A percentile compares a stretch with the other conserved stretches of the same genome.
These are phyloP conservation scores for Anethum foeniculum DNA, from an alignment of 140 eudicot genomes.

Conservation along the genomic window DNA sequence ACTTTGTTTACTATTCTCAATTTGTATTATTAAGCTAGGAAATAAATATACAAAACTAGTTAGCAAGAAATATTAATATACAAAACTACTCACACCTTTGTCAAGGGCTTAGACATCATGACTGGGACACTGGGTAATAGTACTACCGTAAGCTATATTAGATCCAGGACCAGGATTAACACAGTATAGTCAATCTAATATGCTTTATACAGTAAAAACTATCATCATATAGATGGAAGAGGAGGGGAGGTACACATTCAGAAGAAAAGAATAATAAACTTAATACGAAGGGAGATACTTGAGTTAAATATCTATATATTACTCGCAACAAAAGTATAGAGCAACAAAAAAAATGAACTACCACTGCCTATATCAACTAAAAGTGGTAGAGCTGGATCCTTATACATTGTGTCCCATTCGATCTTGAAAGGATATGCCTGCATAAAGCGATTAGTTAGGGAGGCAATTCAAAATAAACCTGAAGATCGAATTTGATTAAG, in stretches of 20 bases:
- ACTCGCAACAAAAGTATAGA: conserved; percentile 2
- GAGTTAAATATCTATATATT: not conserved
- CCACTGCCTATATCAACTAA: conserved; percentile 90
- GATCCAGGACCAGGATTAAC: not conserved
- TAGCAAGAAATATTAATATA: not conserved
- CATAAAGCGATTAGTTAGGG: conserved; percentile 17
- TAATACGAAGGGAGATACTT: not conserved
- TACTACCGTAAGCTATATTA: not conserved
- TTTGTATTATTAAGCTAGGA: not conserved
- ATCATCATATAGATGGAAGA: not conserved
- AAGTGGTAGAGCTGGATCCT: conserved; percentile 63
- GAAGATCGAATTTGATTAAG: not conserved
- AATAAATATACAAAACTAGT: not conserved
- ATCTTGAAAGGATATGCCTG: conserved; percentile 79
- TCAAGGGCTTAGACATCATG: not conserved
- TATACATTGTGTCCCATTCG: conserved; percentile 52
- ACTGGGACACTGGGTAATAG: not conserved
- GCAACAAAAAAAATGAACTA: conserved; percentile 25
- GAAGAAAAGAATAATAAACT: not conserved
- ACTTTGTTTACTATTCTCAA: not conserved
- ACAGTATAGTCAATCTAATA: not conserved
- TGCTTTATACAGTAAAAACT: not conserved
- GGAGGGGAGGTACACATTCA: conserved; percentile 6
- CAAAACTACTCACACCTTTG: not conserved
- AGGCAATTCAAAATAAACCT: not conserved